phyloP scores from a whole-genome alignment of 495 filamentous ascomycete species.

The Podospora sp. region DNA sequence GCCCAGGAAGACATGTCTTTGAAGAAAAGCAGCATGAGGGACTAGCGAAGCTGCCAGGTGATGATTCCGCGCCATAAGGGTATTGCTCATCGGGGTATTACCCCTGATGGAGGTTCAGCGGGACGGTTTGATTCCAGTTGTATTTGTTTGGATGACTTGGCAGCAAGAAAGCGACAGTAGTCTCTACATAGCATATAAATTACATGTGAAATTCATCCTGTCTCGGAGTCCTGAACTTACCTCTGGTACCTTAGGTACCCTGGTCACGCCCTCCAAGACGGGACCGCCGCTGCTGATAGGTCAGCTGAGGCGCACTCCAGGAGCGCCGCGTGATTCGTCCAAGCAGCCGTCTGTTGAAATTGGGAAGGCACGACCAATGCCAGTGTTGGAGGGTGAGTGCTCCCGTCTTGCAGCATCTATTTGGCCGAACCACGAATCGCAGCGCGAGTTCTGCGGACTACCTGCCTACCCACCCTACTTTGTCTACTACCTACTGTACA shows the following conservation, averaged over 20 bases:
- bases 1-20: too few species aligned
- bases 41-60: too few species aligned
- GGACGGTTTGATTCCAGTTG: too few species aligned
- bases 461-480: background rate
- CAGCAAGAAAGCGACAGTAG: background rate
- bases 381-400: background rate
- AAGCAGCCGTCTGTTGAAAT: constrained; percentile 19
- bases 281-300: constrained; percentile 3
- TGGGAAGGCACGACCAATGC: constrained; percentile 15
- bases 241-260: too few species aligned
- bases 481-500: background rate
- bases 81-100: too few species aligned
- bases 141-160: too few species aligned
- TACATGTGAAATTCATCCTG: too few species aligned
- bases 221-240: too few species aligned
- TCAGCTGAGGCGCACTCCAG: background rate
- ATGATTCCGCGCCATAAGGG: too few species aligned
- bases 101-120: too few species aligned
- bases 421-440: background rate
- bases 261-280: background rate
- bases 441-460: background rate
- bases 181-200: too few species aligned
- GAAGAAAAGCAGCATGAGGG: too few species aligned
- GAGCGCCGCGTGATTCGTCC: constrained; percentile 23
- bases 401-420: background rate